Conservation (phyloP, 73 alveolate genomes). For the Paramecium octaurelia region DNA sequence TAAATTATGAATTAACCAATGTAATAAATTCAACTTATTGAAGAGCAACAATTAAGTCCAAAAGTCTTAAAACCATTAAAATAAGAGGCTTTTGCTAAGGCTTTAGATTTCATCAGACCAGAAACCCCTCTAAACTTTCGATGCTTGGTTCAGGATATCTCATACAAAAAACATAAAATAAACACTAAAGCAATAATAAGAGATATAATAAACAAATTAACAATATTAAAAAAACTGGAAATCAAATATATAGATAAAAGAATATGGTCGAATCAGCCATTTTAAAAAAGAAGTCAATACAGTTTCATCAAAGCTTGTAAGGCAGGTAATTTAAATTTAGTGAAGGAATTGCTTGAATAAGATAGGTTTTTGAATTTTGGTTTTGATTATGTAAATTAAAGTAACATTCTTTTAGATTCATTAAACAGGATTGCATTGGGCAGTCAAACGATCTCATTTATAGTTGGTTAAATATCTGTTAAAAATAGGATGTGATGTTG, state of each 20-base stretch:
- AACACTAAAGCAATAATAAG: not conserved
- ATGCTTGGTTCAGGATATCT: not conserved
- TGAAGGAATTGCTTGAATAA: not conserved
- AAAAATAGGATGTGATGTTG: not conserved
- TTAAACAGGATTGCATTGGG: slow-evolving; percentile 26
- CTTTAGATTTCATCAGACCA: not conserved
- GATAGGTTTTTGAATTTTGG: not conserved
- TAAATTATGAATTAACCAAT: not conserved
- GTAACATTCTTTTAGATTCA: not conserved
- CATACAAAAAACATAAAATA: not conserved
- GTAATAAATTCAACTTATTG: not conserved
- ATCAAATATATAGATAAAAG: not conserved
- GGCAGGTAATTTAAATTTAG: not conserved
- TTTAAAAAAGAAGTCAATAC: not conserved
- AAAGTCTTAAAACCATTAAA: not conserved
- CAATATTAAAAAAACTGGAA: not conserved
- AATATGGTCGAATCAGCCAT: not conserved
- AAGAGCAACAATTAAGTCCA: not conserved
- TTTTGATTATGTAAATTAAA: not conserved
- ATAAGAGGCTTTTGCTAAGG: not conserved
- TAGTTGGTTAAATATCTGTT: not conserved
- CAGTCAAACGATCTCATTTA: not conserved
- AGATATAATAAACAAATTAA: not conserved
- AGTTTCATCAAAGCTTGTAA: not conserved
- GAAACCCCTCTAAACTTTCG: not conserved